These are phyloP conservation scores for Tolypocladium paradoxum DNA, from an alignment of 2,329 filamentous ascomycete species.

Conservation along the genomic window DNA sequence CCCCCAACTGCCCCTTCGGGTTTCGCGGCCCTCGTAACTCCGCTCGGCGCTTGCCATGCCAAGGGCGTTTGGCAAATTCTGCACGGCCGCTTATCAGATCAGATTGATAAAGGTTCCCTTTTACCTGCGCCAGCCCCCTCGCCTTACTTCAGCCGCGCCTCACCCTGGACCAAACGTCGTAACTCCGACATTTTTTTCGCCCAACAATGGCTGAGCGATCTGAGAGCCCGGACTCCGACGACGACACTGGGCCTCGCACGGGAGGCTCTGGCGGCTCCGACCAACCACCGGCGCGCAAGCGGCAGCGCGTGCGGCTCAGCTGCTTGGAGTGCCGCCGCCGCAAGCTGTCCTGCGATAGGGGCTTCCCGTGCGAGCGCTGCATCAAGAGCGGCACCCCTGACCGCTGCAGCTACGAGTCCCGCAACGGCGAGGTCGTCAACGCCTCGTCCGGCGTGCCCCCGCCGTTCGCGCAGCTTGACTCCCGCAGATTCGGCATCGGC, in stretches of 20 bases:
- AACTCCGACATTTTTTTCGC: conserved; percentile 19
- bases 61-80: conserved; percentile 12
- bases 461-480: conserved; percentile 30
- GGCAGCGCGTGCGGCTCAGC: conserved; percentile 47
- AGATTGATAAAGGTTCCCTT: conserved; percentile 28
- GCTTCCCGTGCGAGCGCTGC: conserved; percentile 51
- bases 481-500: conserved; percentile 24
- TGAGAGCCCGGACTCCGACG: conserved; percentile 28
- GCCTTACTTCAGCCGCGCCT: conserved; percentile 3
- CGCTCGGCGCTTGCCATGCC: conserved; percentile 16
- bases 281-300: conserved; percentile 37
- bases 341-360: conserved; percentile 51
- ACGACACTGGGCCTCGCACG: conserved; percentile 15
- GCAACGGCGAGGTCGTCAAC: conserved; percentile 38
- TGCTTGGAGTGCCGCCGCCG: conserved; percentile 50
- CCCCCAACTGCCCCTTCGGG: too few species aligned
- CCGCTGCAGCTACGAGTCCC: conserved; percentile 48
- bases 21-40: conserved; percentile 16
- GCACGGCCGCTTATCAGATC: conserved; percentile 24
- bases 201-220: conserved; percentile 20
- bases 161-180: conserved; percentile 15
- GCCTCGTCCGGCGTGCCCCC: conserved; percentile 33
- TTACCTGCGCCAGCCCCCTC: conserved; percentile 15
- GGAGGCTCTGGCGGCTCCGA: conserved; percentile 15
- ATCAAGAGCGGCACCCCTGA: conserved; percentile 51